These are phyloP conservation scores for Mycena maculata DNA, from an alignment of 768 basidiomycete genomes.

Conservation along the genomic window DNA sequence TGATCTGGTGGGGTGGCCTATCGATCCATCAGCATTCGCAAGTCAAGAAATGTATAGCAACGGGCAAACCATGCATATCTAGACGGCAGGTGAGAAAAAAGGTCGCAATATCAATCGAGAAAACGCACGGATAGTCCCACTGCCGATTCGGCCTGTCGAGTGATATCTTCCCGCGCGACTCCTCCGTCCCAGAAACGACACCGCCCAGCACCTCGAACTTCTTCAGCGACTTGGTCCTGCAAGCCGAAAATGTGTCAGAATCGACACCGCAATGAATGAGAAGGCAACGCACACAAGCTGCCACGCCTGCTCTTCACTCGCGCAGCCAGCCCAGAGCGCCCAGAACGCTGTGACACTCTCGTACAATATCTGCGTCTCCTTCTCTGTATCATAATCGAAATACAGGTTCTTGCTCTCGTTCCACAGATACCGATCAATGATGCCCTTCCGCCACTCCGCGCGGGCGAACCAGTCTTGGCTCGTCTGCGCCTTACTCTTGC, in stretches of 20 bases:
- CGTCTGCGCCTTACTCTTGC: constrained; percentile 69
- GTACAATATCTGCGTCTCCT: constrained; percentile 92
- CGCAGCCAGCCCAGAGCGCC: constrained; percentile 97
- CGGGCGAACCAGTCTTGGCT: constrained; percentile 95
- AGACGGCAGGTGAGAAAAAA: constrained; percentile 17
- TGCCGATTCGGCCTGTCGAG: constrained; percentile 97
- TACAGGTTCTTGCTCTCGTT: constrained; percentile 95
- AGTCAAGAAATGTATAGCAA: not conserved
- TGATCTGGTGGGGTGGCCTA: constrained; percentile 98
- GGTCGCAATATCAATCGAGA: constrained; percentile 8
- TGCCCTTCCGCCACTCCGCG: constrained; percentile 82
- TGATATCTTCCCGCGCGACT: constrained; percentile 95
- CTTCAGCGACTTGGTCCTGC: constrained; percentile 84
- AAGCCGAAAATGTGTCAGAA: constrained; percentile 34
- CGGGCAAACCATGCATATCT: constrained; percentile 75
- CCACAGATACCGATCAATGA: constrained; percentile 97
- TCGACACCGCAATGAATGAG: constrained; percentile 7
- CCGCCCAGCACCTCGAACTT: constrained; percentile 98
- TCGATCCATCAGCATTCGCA: constrained; percentile 27
- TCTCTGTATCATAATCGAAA: constrained; percentile 95
- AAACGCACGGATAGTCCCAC: constrained; percentile 94
- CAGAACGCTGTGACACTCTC: constrained; percentile 98
- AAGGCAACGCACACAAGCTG: constrained; percentile 81
- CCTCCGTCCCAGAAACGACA: constrained; percentile 95
- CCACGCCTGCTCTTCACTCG: constrained; percentile 95